A percentile compares a stretch with the other conserved stretches of the same genome.
These are phyloP conservation scores for Cardamine chenopodiifolia DNA, from an alignment of 345 rosid species.

Conservation along the genomic window DNA sequence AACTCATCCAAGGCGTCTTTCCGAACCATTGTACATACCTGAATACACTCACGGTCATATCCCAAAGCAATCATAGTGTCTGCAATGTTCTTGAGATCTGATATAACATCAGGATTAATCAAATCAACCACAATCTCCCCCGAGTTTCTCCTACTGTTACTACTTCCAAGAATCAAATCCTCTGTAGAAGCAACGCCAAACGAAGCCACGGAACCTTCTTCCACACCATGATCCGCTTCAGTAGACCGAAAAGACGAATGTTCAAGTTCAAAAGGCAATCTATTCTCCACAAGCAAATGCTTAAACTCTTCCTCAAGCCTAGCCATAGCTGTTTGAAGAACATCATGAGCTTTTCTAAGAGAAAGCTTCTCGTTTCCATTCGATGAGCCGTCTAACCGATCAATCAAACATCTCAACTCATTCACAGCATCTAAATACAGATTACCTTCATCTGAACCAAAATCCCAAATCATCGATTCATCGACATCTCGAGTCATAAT, in stretches of 20 bases:
- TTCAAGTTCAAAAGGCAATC: conserved; percentile 70
- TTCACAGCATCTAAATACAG: conserved; percentile 62
- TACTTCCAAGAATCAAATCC: conserved; percentile 56
- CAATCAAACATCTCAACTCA: conserved; percentile 59
- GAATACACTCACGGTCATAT: conserved; percentile 76
- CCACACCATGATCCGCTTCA: conserved; percentile 63
- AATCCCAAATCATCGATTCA: conserved; percentile 81
- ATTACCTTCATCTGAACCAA: conserved; percentile 52
- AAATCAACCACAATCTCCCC: conserved; percentile 65
- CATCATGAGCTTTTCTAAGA: conserved; percentile 66
- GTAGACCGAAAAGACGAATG: conserved; percentile 65
- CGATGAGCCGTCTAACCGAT: conserved; percentile 52
- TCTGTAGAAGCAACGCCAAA: conserved; percentile 68
- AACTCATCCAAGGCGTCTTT: conserved; percentile 82
- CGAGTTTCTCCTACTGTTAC: conserved; percentile 52
- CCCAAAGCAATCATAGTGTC: conserved; percentile 66
- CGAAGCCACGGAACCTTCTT: conserved; percentile 57
- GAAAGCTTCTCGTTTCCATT: conserved; percentile 47
- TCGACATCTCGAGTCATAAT: conserved; percentile 68
- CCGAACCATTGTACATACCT: conserved; percentile 60
- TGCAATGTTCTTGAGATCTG: conserved; percentile 73
- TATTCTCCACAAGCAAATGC: conserved; percentile 67
- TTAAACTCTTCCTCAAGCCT: conserved; percentile 89
- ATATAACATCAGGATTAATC: conserved; percentile 63
- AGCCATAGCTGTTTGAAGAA: conserved; percentile 81